Percentiles rank a stretch among this genome's conserved stretches.
Evolutionary conservation across 352 stramenopile genomes (phyloP).

Genomic region (Phytophthora cajani): DNA sequence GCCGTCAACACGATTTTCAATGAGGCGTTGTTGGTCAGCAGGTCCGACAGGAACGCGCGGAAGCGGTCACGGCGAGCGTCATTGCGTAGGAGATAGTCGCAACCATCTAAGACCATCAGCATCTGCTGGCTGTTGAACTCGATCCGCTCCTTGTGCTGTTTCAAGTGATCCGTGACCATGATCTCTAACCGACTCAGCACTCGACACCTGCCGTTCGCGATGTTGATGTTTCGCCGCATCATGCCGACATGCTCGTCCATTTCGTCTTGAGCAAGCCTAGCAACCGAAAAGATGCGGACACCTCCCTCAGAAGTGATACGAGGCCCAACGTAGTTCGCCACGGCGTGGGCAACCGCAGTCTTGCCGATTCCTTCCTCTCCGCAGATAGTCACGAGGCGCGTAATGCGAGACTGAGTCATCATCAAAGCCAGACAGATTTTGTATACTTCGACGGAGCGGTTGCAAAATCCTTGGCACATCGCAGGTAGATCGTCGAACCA

Average conservation of each 20-base stretch:
- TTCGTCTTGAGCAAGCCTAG: conserved; percentile 65
- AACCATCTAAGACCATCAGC: conserved; percentile 76
- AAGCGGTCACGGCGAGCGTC: conserved; percentile 65
- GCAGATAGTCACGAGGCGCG: conserved; percentile 75
- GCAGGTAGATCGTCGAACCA: conserved; percentile 83
- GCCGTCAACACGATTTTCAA: conserved; percentile 82
- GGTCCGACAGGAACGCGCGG: conserved; percentile 67
- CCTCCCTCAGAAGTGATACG: conserved; percentile 74
- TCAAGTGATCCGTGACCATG: conserved; percentile 59
- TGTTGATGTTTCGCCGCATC: conserved; percentile 51
- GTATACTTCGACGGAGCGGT: conserved; percentile 81
- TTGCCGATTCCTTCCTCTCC: conserved; percentile 83
- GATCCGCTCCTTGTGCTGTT: conserved; percentile 55
- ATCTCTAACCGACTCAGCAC: conserved; percentile 63
- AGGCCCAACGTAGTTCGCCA: conserved; percentile 82
- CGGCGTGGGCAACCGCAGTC: conserved; percentile 73
- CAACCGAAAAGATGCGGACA: conserved; percentile 73
- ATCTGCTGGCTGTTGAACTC: conserved; percentile 64
- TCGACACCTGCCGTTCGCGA: conserved; percentile 42
- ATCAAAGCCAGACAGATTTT: conserved; percentile 82
- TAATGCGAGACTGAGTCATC: conserved; percentile 80
- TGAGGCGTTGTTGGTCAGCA: conserved; percentile 72
- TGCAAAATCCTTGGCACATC: conserved; percentile 84
- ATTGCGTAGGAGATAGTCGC: conserved; percentile 66
- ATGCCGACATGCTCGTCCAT: conserved; percentile 61